Base-by-base conservation (phyloP, 2,329 filamentous ascomycete species). In the Penicillium sp. region DNA sequence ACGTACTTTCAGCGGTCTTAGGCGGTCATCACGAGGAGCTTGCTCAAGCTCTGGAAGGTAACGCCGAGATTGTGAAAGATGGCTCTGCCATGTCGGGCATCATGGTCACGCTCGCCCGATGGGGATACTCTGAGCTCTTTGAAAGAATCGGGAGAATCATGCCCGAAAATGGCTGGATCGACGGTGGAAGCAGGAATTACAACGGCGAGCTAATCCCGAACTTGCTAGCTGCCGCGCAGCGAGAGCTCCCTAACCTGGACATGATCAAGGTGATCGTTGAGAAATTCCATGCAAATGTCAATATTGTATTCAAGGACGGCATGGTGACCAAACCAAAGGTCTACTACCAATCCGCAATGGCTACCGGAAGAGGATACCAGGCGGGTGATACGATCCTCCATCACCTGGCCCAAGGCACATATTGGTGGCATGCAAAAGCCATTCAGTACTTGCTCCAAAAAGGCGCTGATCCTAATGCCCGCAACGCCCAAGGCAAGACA, bases 361-460 rank as follows among this genome's bases (percentile, higher is more conserved):
- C 47, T 12, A 28, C 43, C 7, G 1, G 21, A 0, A 38, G 54
- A 16, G 45, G 47, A 15, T 59, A 57, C n/a, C 43, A 58, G 18
- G 51, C 51, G 6, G 57, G 58, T 7, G 52, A 60, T 42, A 62
- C 53, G 4, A 46, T 57, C 15, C 50, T 63, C 5, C 59, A 60
- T 36, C 48, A 55, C 26, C 46, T 63, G 18, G 59, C 57, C 8
- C 50, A 56, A 23, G 60, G 59, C 9, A 53, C 46, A 1, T 57
- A 62, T 21, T 62, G 60, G 60, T 63, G 60, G 59, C 42, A 62
- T 26, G 33, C 47, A n/a, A 42, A 23, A 12, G 60, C 60, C 6
- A 52, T 61, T 24, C 39, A 33, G 23, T 61, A 60, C 31, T 52
- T 58, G 4, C n/a, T 60, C 2, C 38, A 60, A 24, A 52, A 58